phyloP scores from a whole-genome alignment of 371 early-diverging fungal genomes.

The Smittium mucronatum region DNA sequence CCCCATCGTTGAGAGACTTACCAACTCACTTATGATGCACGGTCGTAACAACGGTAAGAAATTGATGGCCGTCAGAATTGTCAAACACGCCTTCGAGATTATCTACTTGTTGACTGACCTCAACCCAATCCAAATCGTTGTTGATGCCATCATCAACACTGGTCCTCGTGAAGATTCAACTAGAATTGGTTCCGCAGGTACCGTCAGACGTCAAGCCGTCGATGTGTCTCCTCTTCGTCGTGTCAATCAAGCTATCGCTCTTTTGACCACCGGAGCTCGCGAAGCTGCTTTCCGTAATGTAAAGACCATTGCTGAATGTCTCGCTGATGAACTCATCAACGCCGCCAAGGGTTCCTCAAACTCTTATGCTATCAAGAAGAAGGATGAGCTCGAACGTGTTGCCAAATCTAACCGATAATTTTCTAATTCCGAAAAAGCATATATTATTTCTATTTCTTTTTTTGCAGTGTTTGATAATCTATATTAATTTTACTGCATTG shows the following conservation, averaged over 20 bases:
- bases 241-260: conserved; percentile 94
- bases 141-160: conserved; percentile 99
- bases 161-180: conserved; percentile 99
- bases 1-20: conserved; percentile 98
- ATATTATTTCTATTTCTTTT: background rate
- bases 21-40: conserved; percentile 99
- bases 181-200: conserved; percentile 98
- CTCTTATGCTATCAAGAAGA: conserved; percentile 99
- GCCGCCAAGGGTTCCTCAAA: conserved; percentile 98
- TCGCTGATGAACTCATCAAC: conserved; percentile 99
- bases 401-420: conserved; percentile 83
- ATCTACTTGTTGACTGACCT: conserved; percentile 96
- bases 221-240: conserved; percentile 99
- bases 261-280: conserved; percentile 92
- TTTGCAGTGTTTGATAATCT: background rate
- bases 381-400: conserved; percentile 99
- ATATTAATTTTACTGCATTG: too few species aligned
- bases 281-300: conserved; percentile 86
- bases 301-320: conserved; percentile 99
- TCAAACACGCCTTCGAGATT: conserved; percentile 99
- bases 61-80: conserved; percentile 96
- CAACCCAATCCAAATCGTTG: conserved; percentile 98
- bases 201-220: conserved; percentile 99
- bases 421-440: background rate
- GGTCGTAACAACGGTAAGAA: conserved; percentile 99